Percentiles rank a stretch among this genome's conserved stretches.
These are phyloP conservation scores for Neonectria neomacrospora DNA, from an alignment of 2,329 filamentous ascomycete genomes.

Conservation along the genomic window DNA sequence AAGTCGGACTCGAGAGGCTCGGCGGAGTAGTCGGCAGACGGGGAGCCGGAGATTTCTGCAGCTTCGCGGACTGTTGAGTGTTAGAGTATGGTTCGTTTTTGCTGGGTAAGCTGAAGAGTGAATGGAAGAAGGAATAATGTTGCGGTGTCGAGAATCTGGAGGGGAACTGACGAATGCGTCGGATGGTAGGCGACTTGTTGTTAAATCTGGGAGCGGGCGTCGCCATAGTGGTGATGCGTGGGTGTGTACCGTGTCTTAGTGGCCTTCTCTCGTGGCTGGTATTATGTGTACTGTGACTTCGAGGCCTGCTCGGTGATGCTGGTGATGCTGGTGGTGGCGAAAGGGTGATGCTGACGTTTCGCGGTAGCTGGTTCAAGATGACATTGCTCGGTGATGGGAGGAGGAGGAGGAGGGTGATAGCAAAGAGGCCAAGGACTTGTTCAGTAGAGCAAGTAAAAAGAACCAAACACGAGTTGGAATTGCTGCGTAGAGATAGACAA, in stretches of 20 bases:
- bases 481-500: background rate
- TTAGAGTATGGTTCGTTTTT: background rate
- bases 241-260: background rate
- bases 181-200: conserved; percentile 84
- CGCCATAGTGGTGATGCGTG: conserved; percentile 48
- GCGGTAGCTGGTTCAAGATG: conserved; percentile 17
- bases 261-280: too few species aligned
- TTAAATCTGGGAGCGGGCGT: conserved; percentile 64
- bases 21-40: conserved; percentile 87
- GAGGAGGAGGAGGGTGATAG: background rate
- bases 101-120: background rate
- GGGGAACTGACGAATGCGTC: conserved; percentile 75
- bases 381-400: background rate
- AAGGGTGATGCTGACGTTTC: conserved; percentile 9
- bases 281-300: background rate
- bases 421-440: background rate
- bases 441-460: too few species aligned
- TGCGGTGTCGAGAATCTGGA: background rate
- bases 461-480: background rate
- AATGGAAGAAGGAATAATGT: background rate
- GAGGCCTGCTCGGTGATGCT: background rate
- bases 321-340: conserved; percentile 8
- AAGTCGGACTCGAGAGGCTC: conserved; percentile 88
- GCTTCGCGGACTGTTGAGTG: conserved; percentile 81
- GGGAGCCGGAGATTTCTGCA: conserved; percentile 81